Evolutionary conservation across 495 filamentous ascomycete genomes (phyloP).

Genomic region (Pyronema domesticum): DNA sequence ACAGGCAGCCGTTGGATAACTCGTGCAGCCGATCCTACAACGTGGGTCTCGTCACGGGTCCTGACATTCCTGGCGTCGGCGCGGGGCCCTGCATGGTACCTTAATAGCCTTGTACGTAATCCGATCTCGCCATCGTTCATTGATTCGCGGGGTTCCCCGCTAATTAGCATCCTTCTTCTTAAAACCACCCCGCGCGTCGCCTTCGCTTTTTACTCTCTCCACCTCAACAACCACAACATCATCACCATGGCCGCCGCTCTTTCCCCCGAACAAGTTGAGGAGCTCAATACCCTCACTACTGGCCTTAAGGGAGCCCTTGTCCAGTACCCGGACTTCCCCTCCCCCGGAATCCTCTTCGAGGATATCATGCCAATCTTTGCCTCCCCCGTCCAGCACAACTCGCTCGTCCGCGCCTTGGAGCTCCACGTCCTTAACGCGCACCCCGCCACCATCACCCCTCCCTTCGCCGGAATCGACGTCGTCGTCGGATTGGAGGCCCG

Average conservation of each 20-base stretch:
- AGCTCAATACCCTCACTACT: constrained; percentile 13
- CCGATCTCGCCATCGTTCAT: no score
- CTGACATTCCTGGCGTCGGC: no score
- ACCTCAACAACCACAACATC: background rate
- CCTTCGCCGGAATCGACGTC: constrained; percentile 54
- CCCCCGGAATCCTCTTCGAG: constrained; percentile 87
- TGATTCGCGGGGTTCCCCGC: no score
- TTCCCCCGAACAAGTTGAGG: constrained; percentile 6
- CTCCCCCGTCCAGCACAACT: constrained; percentile 51
- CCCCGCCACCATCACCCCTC: constrained; percentile 29
- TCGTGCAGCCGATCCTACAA: no score
- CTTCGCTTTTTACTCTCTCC: background rate
- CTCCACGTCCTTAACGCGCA: constrained; percentile 48
- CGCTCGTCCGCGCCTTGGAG: constrained; percentile 71
- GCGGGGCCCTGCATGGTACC: no score
- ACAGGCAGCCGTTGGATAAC: no score
- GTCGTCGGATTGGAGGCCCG: constrained; percentile 85
- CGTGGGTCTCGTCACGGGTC: no score
- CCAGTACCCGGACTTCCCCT: constrained; percentile 86
- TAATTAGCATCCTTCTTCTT: no score
- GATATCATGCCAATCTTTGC: constrained; percentile 96
- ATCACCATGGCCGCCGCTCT: background rate
- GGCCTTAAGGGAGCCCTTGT: constrained; percentile 40
- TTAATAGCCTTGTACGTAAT: no score
- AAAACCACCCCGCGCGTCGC: no score